Evolutionary conservation across 805 yeast species (phyloP).

Genomic region (Kuraishia molischiana): DNA sequence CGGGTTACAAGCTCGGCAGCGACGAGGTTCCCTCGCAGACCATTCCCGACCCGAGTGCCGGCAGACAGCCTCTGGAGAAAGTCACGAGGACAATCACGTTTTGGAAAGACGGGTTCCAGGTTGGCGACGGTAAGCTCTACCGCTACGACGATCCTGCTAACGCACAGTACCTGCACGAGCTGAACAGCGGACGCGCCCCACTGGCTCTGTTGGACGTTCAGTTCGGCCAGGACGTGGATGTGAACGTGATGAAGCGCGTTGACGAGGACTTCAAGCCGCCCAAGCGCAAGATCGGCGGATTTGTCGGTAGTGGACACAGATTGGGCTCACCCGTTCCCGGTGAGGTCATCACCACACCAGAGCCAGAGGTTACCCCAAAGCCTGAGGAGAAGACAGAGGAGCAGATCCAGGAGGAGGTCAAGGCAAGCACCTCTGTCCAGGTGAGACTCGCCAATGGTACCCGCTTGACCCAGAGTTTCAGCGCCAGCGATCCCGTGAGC

Average conservation of each 20-base stretch:
- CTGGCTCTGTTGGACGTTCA: conserved; percentile 70
- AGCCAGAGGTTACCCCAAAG: conserved; percentile 8
- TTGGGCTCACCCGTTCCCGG: conserved; percentile 88
- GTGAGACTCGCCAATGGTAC: conserved; percentile 79
- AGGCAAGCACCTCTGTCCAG: conserved; percentile 48
- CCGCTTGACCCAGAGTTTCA: conserved; percentile 53
- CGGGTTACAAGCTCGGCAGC: conserved; percentile 45
- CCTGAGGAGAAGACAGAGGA: conserved; percentile 7
- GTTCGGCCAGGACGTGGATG: conserved; percentile 90
- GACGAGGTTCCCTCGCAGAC: conserved; percentile 23
- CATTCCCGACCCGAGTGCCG: conserved; percentile 20
- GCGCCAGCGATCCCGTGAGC: conserved; percentile 54
- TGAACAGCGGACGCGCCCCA: conserved; percentile 90
- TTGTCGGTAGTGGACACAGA: conserved; percentile 72
- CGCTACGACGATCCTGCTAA: conserved; percentile 92
- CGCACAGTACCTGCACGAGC: conserved; percentile 62
- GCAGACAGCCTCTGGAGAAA: conserved; percentile 24
- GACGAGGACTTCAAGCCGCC: conserved; percentile 69
- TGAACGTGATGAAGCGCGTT: conserved; percentile 67
- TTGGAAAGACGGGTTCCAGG: conserved; percentile 95
- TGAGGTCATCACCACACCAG: conserved; percentile 25
- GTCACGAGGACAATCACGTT: conserved; percentile 80
- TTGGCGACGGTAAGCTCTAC: conserved; percentile 82
- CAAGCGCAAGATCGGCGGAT: conserved; percentile 50
- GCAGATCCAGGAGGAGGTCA: not conserved